Base-by-base conservation (phyloP, 257 asterid species). In the Penstemon newberryi region DNA sequence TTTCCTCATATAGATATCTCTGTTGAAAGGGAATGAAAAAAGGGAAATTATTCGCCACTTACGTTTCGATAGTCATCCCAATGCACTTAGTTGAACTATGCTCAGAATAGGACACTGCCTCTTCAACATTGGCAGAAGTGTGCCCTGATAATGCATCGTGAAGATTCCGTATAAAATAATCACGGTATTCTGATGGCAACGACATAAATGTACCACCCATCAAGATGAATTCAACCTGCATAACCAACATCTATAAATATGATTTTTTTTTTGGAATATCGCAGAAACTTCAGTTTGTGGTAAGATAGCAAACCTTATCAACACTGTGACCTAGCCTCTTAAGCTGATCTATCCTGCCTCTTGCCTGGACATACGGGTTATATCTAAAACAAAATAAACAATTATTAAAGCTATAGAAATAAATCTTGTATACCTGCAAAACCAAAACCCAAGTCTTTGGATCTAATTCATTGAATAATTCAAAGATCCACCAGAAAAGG, bases 121-220 rank as follows among this genome's bases (percentile, higher is more conserved):
- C 99, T 81, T 94, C 97, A 56, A 94, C 93, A 83, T 86, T 94
- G 57, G 96, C 82, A 70, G 99, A 94, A 45, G 99, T 89, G 74
- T 94, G 96, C 38, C 99, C 99, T 4, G 99, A 94, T 67, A 94
- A 81, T 67, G 99, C 97, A 87, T 94, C 97, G 68, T 94, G 99
- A 41, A 94, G 96, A 81, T 94, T 94, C 76, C 97, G 80, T 69
- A 73, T 81, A 74, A 94, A 94, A 74, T 83, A 94, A 70, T 94
- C 96, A 51, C 99, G 95, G 81, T 94, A 94, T 12, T 94, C 96
- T 59, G 97, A 78, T 62, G 99, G 97, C 82, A 91, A 82, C 3
- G 99, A 94, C 99, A 91, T 91, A 81, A 94, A 94, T 64, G 99
- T 94, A 47, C 97, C 99, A 74, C 99, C 97, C 97, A 94, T 94